Conservation (phyloP, 1,284 basidiomycete genomes). For the Blastosporella zonata region DNA sequence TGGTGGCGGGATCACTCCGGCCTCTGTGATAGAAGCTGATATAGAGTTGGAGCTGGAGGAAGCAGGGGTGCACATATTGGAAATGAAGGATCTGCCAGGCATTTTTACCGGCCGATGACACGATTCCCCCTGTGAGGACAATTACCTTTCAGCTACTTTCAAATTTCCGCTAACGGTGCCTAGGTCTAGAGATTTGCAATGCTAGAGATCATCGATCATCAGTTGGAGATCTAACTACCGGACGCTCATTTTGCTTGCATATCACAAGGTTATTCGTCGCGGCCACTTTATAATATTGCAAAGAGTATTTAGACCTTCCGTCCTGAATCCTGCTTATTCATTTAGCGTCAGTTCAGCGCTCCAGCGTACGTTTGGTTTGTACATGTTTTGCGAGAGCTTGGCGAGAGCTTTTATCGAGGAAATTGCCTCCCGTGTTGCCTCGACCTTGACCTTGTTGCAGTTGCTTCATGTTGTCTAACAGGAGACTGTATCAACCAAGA, state of each 20-base stretch:
- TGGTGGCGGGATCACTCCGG: slow-evolving; percentile 49
- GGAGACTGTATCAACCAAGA: slow-evolving; percentile 14
- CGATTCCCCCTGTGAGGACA: neutral
- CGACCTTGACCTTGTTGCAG: slow-evolving; percentile 1
- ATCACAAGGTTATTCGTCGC: no score
- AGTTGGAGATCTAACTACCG: no score
- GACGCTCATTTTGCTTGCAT: no score
- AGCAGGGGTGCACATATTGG: slow-evolving; percentile 58
- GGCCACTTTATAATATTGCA: no score
- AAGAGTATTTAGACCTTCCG: no score
- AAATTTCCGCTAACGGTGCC: neutral
- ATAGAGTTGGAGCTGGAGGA: slow-evolving; percentile 64
- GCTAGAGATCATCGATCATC: no score
- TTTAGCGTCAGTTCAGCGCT: no score
- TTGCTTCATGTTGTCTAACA: slow-evolving; percentile 13
- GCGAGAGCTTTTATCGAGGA: neutral
- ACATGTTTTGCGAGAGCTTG: neutral
- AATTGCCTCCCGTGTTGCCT: no score
- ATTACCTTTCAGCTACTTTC: neutral
- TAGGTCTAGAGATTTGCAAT: neutral
- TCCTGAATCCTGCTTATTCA: no score
- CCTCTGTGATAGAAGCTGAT: slow-evolving; percentile 50
- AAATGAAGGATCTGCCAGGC: slow-evolving; percentile 58
- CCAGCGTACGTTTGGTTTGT: no score
- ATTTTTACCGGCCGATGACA: slow-evolving; percentile 51